Evolutionary conservation across 1,139 yeast genomes (phyloP).

Genomic region (Kazachstania sp.): DNA sequence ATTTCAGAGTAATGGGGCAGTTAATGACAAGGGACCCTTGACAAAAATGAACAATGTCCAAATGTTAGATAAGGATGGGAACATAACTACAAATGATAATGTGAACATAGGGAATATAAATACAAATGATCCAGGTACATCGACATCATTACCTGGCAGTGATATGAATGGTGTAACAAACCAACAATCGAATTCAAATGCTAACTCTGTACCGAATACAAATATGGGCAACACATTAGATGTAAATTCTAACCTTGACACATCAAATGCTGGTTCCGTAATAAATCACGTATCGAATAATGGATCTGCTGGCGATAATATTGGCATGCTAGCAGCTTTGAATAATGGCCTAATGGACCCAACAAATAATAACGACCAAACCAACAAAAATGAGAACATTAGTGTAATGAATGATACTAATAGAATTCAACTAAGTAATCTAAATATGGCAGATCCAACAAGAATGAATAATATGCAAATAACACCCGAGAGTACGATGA

Average conservation of each 20-base stretch:
- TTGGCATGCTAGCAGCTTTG: neutral
- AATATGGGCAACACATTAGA: neutral
- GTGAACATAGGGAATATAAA: neutral
- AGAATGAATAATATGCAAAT: neutral
- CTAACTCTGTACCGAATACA: neutral
- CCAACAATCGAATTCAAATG: neutral
- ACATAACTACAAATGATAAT: neutral
- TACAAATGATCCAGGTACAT: neutral
- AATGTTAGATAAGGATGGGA: neutral
- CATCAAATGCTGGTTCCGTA: neutral
- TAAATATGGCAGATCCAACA: neutral
- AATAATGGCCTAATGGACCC: neutral
- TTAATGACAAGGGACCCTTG: neutral
- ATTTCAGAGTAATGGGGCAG: conserved; percentile 1
- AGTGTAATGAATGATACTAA: neutral
- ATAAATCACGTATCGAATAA: neutral
- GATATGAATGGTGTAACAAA: neutral
- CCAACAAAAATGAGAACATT: neutral
- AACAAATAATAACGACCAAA: neutral
- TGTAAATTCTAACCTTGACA: neutral
- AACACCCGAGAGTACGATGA: neutral
- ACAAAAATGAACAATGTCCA: neutral
- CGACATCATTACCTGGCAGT: neutral
- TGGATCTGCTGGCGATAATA: neutral
- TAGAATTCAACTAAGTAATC: neutral